Evolutionary conservation across 1,284 basidiomycete species (phyloP).

Genomic region (Ganoderma meredithae): DNA sequence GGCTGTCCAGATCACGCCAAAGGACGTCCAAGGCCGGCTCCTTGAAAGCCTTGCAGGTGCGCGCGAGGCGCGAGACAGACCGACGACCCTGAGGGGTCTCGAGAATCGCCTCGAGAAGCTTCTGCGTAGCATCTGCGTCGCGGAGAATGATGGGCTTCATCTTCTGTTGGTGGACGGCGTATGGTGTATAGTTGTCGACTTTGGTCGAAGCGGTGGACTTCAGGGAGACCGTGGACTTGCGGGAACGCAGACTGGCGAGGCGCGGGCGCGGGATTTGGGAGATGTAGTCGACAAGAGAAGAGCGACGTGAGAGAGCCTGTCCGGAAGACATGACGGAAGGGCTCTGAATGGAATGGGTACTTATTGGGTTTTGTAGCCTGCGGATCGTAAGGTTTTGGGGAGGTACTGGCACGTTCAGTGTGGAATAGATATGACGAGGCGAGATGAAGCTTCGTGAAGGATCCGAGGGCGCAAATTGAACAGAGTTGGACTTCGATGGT

Average conservation of each 20-base stretch:
- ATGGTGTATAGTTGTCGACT: slow-evolving; percentile 48
- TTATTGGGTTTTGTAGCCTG: slow-evolving; percentile 37
- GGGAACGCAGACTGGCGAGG: slow-evolving; percentile 48
- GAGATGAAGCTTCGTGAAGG: slow-evolving; percentile 15
- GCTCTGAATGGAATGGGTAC: slow-evolving; percentile 29
- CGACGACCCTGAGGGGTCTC: slow-evolving; percentile 68
- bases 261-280: slow-evolving; percentile 49
- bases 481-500: slow-evolving; percentile 26
- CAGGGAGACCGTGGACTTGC: slow-evolving; percentile 42
- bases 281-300: slow-evolving; percentile 55
- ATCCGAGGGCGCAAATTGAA: slow-evolving; percentile 20
- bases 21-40: slow-evolving; percentile 76
- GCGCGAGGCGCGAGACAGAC: slow-evolving; percentile 68
- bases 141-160: slow-evolving; percentile 66
- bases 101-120: slow-evolving; percentile 71
- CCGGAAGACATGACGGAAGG: slow-evolving; percentile 39
- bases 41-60: slow-evolving; percentile 74
- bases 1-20: slow-evolving; percentile 80
- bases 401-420: slow-evolving; percentile 29
- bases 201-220: slow-evolving; percentile 43
- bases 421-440: slow-evolving; percentile 27
- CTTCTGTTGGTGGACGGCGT: slow-evolving; percentile 54
- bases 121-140: slow-evolving; percentile 66
- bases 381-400: slow-evolving; percentile 38
- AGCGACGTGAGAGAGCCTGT: slow-evolving; percentile 43